These are phyloP conservation scores for Colletotrichum graminicola DNA, from an alignment of 2,329 filamentous ascomycete species.

Conservation along the genomic window DNA sequence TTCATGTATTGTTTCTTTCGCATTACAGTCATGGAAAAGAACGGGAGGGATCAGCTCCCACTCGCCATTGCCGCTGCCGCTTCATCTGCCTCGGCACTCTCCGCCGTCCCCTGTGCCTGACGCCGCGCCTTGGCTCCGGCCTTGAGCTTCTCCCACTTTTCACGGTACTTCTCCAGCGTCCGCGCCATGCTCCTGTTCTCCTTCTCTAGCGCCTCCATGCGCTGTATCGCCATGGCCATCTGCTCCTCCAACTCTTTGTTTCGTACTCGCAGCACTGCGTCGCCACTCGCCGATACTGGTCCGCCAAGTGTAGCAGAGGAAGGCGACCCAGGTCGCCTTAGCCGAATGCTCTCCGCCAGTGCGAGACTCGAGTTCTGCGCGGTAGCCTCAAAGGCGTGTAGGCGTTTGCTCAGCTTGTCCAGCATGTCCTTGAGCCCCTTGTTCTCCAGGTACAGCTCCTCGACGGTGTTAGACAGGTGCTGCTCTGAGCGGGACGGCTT, in stretches of 20 bases:
- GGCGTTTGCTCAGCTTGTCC: slow-evolving; percentile 85
- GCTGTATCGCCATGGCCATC: slow-evolving; percentile 66
- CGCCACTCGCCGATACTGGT: slow-evolving; percentile 43
- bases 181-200: slow-evolving; percentile 68
- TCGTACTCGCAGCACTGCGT: slow-evolving; percentile 58
- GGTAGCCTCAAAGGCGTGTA: slow-evolving; percentile 94
- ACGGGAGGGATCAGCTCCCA: background rate
- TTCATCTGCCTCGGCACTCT: slow-evolving; percentile 51
- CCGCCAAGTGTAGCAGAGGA: slow-evolving; percentile 48
- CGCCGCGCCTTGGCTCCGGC: slow-evolving; percentile 70
- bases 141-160: slow-evolving; percentile 72
- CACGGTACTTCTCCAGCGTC: slow-evolving; percentile 69
- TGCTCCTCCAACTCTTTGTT: slow-evolving; percentile 77
- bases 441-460: slow-evolving; percentile 92
- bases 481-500: slow-evolving; percentile 55
- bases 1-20: background rate
- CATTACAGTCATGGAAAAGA: background rate
- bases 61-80: background rate
- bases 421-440: slow-evolving; percentile 85
- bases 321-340: slow-evolving; percentile 70
- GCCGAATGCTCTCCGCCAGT: slow-evolving; percentile 84
- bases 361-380: slow-evolving; percentile 89
- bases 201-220: slow-evolving; percentile 76
- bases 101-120: slow-evolving; percentile 55
- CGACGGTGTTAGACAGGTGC: slow-evolving; percentile 75